These are phyloP conservation scores for Termitomyces sp. DNA, from an alignment of 1,284 basidiomycete genomes.

Conservation along the genomic window DNA sequence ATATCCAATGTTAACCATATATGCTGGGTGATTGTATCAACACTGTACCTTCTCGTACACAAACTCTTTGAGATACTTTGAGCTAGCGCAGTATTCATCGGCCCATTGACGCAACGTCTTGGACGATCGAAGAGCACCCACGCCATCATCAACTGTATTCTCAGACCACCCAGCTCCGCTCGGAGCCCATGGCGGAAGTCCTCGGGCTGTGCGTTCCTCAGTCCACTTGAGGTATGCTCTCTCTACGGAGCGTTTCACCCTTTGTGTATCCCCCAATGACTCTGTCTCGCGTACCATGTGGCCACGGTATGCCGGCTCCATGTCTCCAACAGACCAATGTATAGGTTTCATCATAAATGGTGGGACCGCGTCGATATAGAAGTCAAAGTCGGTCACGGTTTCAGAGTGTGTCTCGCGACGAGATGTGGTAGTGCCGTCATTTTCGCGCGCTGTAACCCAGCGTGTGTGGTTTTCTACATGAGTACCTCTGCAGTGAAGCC, in stretches of 20 bases:
- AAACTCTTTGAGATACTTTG: slow-evolving; percentile 62
- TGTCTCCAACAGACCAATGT: slow-evolving; percentile 49
- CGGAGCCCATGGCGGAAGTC: slow-evolving; percentile 40
- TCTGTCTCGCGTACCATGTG: slow-evolving; percentile 48
- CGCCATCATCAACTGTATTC: slow-evolving; percentile 22
- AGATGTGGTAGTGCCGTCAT: slow-evolving; percentile 30
- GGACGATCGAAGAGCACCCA: slow-evolving; percentile 38
- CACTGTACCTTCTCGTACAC: slow-evolving; percentile 49
- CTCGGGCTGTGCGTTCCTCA: slow-evolving; percentile 26
- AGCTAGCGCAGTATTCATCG: slow-evolving; percentile 61
- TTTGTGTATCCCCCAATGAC: slow-evolving; percentile 27
- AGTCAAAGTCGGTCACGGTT: slow-evolving; percentile 60
- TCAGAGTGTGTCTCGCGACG: slow-evolving; percentile 46
- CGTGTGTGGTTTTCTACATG: slow-evolving; percentile 53
- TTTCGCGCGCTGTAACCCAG: slow-evolving; percentile 38
- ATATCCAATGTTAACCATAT: background rate
- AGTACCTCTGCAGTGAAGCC: slow-evolving; percentile 50
- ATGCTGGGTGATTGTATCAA: background rate
- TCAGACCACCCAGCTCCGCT: slow-evolving; percentile 20
- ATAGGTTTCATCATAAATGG: slow-evolving; percentile 32
- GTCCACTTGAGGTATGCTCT: slow-evolving; percentile 30
- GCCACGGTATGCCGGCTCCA: slow-evolving; percentile 52
- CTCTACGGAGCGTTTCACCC: slow-evolving; percentile 26
- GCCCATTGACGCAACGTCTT: slow-evolving; percentile 64
- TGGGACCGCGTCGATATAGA: slow-evolving; percentile 48